Conservation (phyloP, 257 asterid genomes). For the Capsicum baccatum region DNA sequence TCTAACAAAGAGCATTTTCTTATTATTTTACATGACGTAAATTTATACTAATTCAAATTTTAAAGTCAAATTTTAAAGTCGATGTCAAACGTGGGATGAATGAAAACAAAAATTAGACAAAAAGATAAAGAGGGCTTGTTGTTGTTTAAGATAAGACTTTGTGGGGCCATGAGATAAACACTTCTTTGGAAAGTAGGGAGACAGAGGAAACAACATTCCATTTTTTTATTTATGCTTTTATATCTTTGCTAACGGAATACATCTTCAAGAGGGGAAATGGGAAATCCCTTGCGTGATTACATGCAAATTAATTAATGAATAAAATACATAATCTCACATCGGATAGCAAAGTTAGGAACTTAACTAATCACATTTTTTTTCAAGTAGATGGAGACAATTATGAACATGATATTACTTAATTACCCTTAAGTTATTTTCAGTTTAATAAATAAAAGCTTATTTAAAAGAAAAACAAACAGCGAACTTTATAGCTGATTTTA, state of each 20-base stretch:
- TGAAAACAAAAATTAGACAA: not conserved
- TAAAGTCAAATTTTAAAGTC: accelerated
- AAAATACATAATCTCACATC: not conserved
- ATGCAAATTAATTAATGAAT: slow-evolving; percentile 20
- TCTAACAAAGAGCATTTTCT: too few species aligned
- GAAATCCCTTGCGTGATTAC: slow-evolving; percentile 40
- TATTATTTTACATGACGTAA: not conserved
- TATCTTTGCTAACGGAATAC: slow-evolving; percentile 38
- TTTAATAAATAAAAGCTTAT: too few species aligned
- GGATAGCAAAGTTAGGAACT: not conserved
- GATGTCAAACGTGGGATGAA: not conserved
- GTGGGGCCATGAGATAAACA: slow-evolving; percentile 40
- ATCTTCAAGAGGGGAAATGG: slow-evolving; percentile 30
- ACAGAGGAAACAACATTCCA: slow-evolving; percentile 41
- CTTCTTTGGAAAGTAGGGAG: slow-evolving; percentile 24
- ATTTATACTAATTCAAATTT: not conserved
- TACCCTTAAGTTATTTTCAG: not conserved
- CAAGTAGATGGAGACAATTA: slow-evolving; percentile 13
- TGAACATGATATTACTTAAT: not conserved
- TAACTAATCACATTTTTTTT: not conserved
- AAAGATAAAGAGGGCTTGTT: not conserved
- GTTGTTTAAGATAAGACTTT: slow-evolving; percentile 17
- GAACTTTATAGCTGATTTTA: too few species aligned
- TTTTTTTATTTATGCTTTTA: slow-evolving; percentile 32
- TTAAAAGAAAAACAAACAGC: too few species aligned